phyloP scores from a whole-genome alignment of 2,329 filamentous ascomycete species.

The Nothophaeocryptopus gaeumannii region DNA sequence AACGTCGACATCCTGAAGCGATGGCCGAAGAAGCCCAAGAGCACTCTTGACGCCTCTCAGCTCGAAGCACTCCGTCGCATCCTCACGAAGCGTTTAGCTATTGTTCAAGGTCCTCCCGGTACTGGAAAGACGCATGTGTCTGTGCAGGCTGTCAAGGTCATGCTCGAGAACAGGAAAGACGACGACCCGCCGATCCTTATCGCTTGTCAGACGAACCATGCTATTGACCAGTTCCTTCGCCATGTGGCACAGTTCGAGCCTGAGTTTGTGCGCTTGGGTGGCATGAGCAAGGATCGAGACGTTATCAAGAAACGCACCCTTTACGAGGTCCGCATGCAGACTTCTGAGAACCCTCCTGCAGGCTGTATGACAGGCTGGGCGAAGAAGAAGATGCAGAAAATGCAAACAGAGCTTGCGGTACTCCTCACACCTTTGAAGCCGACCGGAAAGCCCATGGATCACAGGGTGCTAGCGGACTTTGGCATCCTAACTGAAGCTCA shows the following conservation, averaged over 20 bases:
- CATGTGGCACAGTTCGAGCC: constrained; percentile 62
- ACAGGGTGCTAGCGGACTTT: constrained; percentile 52
- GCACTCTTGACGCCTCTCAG: constrained; percentile 68
- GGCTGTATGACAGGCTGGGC: constrained; percentile 44
- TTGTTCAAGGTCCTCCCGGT: constrained; percentile 80
- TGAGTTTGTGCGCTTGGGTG: constrained; percentile 65
- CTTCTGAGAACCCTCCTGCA: constrained; percentile 34
- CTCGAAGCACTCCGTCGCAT: constrained; percentile 66
- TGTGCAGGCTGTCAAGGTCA: constrained; percentile 64
- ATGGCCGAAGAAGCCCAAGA: constrained; percentile 51
- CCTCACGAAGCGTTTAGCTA: constrained; percentile 66
- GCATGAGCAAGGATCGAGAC: constrained; percentile 62
- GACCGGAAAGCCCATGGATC: constrained; percentile 49
- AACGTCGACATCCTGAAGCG: constrained; percentile 54
- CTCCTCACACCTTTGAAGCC: constrained; percentile 46
- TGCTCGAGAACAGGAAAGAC: constrained; percentile 58
- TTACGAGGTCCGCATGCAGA: constrained; percentile 55
- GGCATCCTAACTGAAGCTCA: constrained; percentile 63
- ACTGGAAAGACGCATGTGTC: constrained; percentile 79
- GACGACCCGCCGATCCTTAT: constrained; percentile 70
- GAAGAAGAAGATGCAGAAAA: constrained; percentile 41
- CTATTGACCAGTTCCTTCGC: constrained; percentile 74
- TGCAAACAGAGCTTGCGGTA: constrained; percentile 42
- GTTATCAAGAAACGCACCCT: constrained; percentile 65
- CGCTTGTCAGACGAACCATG: constrained; percentile 86